Conservation (phyloP, 345 rosid genomes). For the Moricandia arvensis region DNA sequence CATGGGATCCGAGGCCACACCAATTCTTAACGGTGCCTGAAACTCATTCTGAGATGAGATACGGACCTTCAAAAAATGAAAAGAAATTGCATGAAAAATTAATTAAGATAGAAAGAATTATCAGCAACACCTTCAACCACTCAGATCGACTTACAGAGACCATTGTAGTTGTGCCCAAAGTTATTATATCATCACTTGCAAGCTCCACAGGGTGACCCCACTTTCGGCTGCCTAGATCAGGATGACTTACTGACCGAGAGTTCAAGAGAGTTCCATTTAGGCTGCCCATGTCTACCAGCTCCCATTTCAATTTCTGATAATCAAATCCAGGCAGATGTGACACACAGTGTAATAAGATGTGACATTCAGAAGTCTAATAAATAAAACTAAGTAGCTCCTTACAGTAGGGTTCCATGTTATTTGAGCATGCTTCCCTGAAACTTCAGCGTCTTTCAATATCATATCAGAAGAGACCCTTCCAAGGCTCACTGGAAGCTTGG, state of each 20-base stretch:
- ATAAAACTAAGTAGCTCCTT: slow-evolving; percentile 31
- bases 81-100: slow-evolving; percentile 1
- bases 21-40: slow-evolving; percentile 68
- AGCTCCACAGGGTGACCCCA: slow-evolving; percentile 83
- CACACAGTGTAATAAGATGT: slow-evolving; percentile 15
- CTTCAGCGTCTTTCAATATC: slow-evolving; percentile 79
- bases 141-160: slow-evolving; percentile 57
- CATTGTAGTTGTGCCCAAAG: slow-evolving; percentile 78
- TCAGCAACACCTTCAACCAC: slow-evolving; percentile 10
- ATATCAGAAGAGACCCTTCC: slow-evolving; percentile 86
- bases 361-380: slow-evolving; percentile 22
- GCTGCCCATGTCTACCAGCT: slow-evolving; percentile 95
- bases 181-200: slow-evolving; percentile 75
- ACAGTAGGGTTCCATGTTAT: slow-evolving; percentile 89
- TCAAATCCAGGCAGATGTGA: slow-evolving; percentile 19
- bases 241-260: slow-evolving; percentile 61
- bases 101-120: not conserved
- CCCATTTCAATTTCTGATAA: slow-evolving; percentile 89
- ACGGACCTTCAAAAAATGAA: slow-evolving; percentile 57
- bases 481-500: slow-evolving; percentile 76
- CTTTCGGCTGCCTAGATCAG: slow-evolving; percentile 65
- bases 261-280: slow-evolving; percentile 94
- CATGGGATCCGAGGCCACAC: slow-evolving; percentile 95
- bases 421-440: slow-evolving; percentile 96
- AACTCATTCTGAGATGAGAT: slow-evolving; percentile 55